A percentile compares a stretch with the other conserved stretches of the same genome.
phyloP scores from a whole-genome alignment of 2,329 filamentous ascomycete genomes.

The Cordyceps pruinosa region DNA sequence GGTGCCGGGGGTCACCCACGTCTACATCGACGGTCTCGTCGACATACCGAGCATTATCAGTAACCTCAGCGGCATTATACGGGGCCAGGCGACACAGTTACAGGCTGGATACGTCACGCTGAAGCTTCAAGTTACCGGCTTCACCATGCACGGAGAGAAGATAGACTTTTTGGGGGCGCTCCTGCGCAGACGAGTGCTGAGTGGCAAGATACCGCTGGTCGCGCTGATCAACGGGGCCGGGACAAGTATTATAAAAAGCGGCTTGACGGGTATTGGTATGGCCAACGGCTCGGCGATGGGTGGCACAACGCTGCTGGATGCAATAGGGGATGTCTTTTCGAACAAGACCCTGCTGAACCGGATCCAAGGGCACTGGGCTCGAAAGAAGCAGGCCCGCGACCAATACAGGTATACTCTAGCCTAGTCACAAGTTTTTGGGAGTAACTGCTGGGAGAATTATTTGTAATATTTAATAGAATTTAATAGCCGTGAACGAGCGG shows the following conservation, averaged over 20 bases:
- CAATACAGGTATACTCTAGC: background rate
- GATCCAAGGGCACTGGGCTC: background rate
- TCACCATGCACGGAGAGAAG: constrained; percentile 3
- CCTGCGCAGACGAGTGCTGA: background rate
- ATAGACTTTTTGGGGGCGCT: constrained; percentile 2
- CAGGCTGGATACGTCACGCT: background rate
- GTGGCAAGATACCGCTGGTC: background rate
- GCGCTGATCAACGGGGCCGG: background rate
- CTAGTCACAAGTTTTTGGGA: background rate
- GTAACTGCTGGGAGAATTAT: no score
- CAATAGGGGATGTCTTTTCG: constrained; percentile 2
- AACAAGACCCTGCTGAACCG: background rate
- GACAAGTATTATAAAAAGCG: background rate
- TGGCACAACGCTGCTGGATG: background rate
- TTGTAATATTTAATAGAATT: no score
- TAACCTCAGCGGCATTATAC: background rate
- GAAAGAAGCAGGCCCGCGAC: background rate
- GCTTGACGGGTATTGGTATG: background rate
- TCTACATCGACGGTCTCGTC: background rate
- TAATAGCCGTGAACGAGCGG: no score
- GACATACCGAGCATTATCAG: background rate
- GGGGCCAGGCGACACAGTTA: background rate
- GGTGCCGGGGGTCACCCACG: background rate
- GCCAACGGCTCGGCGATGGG: background rate
- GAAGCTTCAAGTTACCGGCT: background rate